Evolutionary conservation across 2,329 filamentous ascomycete genomes (phyloP).

Genomic region (Triangularia verruculosa): DNA sequence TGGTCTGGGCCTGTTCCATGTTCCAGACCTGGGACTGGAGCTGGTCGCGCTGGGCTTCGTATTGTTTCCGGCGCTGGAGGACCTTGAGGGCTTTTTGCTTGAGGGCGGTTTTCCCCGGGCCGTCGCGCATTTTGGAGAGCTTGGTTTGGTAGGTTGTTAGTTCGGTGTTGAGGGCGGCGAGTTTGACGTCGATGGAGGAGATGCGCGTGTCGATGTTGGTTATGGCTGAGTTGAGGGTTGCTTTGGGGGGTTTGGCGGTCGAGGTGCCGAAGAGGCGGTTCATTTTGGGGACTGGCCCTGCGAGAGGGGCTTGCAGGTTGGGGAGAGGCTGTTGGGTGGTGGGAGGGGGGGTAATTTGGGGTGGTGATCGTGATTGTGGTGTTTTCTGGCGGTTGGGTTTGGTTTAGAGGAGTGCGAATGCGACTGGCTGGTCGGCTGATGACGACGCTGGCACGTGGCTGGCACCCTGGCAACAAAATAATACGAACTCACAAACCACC

Average conservation of each 20-base stretch:
- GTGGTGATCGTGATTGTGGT: not conserved
- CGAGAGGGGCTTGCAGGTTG: not conserved
- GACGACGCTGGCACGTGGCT: conserved; percentile 1
- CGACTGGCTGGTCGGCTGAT: not conserved
- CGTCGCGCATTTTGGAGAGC: conserved; percentile 89
- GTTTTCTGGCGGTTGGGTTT: not conserved
- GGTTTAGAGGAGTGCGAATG: not conserved
- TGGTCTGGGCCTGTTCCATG: conserved; percentile 97
- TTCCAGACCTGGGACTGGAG: conserved; percentile 95
- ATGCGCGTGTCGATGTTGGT: conserved; percentile 80
- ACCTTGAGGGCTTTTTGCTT: conserved; percentile 94
- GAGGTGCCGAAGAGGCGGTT: conserved; percentile 86
- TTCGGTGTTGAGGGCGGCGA: conserved; percentile 87
- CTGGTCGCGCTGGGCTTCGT: conserved; percentile 91
- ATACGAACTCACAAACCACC: too few relatives aligned
- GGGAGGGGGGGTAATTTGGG: not conserved
- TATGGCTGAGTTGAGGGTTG: conserved; percentile 80
- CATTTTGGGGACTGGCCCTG: conserved; percentile 54
- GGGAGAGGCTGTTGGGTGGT: not conserved
- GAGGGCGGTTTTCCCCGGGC: conserved; percentile 86
- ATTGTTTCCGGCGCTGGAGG: conserved; percentile 87
- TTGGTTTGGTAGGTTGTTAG: conserved; percentile 84
- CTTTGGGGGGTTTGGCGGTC: conserved; percentile 83
- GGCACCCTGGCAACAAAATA: too few relatives aligned
- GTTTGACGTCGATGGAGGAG: conserved; percentile 88